phyloP scores from a whole-genome alignment of 495 filamentous ascomycete species.

The Penicillium crystallinum region DNA sequence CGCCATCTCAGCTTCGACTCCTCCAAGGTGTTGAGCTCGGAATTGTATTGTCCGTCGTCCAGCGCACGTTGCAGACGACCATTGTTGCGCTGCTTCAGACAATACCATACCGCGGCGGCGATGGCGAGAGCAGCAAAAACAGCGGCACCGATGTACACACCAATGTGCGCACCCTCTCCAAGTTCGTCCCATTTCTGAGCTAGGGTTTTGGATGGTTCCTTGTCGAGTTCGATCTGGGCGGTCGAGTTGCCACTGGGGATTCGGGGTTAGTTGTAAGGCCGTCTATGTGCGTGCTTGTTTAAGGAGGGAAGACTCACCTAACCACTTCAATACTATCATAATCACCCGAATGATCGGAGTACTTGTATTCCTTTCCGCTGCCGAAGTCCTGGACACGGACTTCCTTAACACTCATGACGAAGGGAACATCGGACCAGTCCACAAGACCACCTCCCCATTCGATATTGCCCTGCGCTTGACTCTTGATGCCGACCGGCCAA shows the following conservation, averaged over 20 bases:
- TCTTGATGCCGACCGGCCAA: constrained; percentile 30
- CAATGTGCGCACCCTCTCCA: constrained; percentile 41
- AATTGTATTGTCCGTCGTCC: constrained; percentile 7
- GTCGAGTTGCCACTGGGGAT: constrained; percentile 52
- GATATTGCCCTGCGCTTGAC: constrained; percentile 45
- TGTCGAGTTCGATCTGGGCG: constrained; percentile 27
- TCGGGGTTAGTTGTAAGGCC: constrained; percentile 31
- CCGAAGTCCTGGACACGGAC: constrained; percentile 33
- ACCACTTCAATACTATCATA: constrained; percentile 37
- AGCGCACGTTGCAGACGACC: constrained; percentile 18
- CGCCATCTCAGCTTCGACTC: constrained; percentile 10
- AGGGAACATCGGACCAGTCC: constrained; percentile 53
- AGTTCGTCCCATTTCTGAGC: constrained; percentile 56
- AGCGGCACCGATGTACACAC: constrained; percentile 12
- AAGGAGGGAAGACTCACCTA: constrained; percentile 44
- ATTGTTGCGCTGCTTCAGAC: constrained; percentile 10
- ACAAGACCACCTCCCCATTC: constrained; percentile 72
- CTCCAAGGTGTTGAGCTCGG: constrained; percentile 8
- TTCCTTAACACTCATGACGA: constrained; percentile 58
- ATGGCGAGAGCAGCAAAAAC: constrained; percentile 6
- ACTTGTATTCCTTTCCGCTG: constrained; percentile 32
- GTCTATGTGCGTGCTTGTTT: too few relatives aligned
- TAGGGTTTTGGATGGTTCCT: constrained; percentile 35
- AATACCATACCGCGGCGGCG: constrained; percentile 10
- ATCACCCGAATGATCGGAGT: constrained; percentile 25